Conservation (phyloP, 345 rosid genomes). For the Euphorbia peplus region DNA sequence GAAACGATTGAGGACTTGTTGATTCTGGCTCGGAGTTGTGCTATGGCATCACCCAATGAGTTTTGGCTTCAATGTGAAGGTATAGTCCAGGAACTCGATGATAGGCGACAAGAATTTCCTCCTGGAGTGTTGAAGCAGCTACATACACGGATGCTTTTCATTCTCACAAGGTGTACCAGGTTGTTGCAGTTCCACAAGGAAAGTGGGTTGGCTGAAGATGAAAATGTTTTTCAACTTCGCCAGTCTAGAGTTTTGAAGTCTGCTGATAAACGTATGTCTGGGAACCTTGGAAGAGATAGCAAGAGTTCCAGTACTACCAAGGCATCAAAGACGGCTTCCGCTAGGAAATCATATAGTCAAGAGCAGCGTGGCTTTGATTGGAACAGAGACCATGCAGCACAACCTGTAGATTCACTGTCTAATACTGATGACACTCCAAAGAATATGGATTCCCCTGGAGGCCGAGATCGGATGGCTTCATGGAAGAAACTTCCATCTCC, state of each 20-base stretch:
- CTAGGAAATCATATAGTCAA: slow-evolving; percentile 90
- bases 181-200: slow-evolving; percentile 98
- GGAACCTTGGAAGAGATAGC: slow-evolving; percentile 42
- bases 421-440: slow-evolving; percentile 41
- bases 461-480: slow-evolving; percentile 76
- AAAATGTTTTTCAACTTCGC: slow-evolving; percentile 67
- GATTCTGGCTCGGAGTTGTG: slow-evolving; percentile 94
- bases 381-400: slow-evolving; percentile 53
- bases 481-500: slow-evolving; percentile 95
- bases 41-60: slow-evolving; percentile 87
- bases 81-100: slow-evolving; percentile 97
- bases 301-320: slow-evolving; percentile 65
- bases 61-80: slow-evolving; percentile 99
- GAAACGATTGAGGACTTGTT: slow-evolving; percentile 95
- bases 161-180: slow-evolving; percentile 95
- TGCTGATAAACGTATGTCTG: slow-evolving; percentile 64
- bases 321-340: slow-evolving; percentile 47
- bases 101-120: slow-evolving; percentile 96
- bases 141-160: slow-evolving; percentile 95
- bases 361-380: slow-evolving; percentile 76
- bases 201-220: slow-evolving; percentile 83
- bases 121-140: slow-evolving; percentile 91
- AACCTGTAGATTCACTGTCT: slow-evolving; percentile 41
- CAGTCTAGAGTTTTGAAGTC: slow-evolving; percentile 73
- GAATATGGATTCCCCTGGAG: slow-evolving; percentile 56